Evolutionary conservation across 306 rosid species (phyloP).

Genomic region (Vigna radiata): DNA sequence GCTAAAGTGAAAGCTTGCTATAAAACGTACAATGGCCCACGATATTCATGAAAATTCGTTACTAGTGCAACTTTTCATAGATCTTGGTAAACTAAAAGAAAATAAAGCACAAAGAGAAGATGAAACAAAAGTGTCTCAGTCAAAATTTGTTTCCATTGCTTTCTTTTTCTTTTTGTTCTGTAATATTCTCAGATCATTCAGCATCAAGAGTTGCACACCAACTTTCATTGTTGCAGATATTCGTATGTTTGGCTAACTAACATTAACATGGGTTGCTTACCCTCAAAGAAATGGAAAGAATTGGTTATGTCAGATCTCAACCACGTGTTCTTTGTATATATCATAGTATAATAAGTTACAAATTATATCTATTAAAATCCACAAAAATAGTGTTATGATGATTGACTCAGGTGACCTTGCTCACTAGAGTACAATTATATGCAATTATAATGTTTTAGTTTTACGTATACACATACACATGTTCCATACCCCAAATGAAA

Average conservation of each 20-base stretch:
- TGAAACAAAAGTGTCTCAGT: not conserved
- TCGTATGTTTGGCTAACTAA: not conserved
- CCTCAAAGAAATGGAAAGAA: slow-evolving; percentile 11
- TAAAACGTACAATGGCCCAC: slow-evolving; percentile 19
- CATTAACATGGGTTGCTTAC: slow-evolving; percentile 25
- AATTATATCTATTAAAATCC: no score
- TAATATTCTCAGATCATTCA: slow-evolving; percentile 2
- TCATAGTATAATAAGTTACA: no score
- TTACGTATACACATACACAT: not conserved
- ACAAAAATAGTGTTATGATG: not conserved
- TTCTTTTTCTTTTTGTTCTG: slow-evolving; percentile 5
- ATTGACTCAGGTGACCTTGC: not conserved
- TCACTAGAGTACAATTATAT: not conserved
- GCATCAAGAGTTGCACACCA: not conserved
- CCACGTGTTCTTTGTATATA: not conserved
- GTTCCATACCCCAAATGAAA: not conserved
- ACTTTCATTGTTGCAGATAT: slow-evolving; percentile 3
- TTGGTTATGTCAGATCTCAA: not conserved
- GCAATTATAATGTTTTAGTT: not conserved
- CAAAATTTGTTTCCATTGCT: not conserved
- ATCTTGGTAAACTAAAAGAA: slow-evolving; percentile 5
- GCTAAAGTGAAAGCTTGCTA: slow-evolving; percentile 3
- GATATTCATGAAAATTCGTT: not conserved
- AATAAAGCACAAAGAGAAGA: slow-evolving; percentile 33
- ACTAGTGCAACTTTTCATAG: slow-evolving; percentile 1